A percentile compares a stretch with the other conserved stretches of the same genome.
These are phyloP conservation scores for Candida glucosophila DNA, from an alignment of 1,139 yeast species.

Conservation along the genomic window DNA sequence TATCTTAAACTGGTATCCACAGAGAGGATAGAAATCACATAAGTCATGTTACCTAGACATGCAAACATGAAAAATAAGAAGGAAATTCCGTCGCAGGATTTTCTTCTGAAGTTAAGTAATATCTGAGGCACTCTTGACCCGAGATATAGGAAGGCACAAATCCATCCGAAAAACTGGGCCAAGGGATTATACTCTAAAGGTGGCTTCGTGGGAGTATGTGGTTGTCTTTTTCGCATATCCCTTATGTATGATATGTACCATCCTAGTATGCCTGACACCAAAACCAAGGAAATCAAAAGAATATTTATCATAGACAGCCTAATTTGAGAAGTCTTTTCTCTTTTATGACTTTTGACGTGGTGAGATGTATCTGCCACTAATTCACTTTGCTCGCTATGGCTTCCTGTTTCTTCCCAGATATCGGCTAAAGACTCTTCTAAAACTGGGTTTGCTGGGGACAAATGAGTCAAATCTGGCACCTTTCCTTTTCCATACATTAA, in stretches of 20 bases:
- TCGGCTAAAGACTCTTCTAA: conserved; percentile 57
- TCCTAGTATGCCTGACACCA: conserved; percentile 74
- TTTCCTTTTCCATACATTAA: conserved; percentile 57
- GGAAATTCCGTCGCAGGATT: conserved; percentile 88
- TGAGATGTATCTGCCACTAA: conserved; percentile 7
- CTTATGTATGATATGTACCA: conserved; percentile 64
- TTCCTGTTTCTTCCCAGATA: conserved; percentile 53
- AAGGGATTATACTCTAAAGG: conserved; percentile 54
- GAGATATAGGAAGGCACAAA: conserved; percentile 76
- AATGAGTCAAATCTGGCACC: conserved; percentile 59
- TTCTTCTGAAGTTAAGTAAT: conserved; percentile 68
- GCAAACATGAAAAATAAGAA: conserved; percentile 90
- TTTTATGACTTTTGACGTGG: conserved; percentile 2
- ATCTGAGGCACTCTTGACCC: conserved; percentile 92
- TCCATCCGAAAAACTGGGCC: conserved; percentile 88
- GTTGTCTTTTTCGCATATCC: conserved; percentile 16
- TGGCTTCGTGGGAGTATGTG: conserved; percentile 16
- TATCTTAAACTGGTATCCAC: conserved; percentile 67
- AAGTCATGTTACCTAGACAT: conserved; percentile 84
- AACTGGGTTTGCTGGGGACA: conserved; percentile 86
- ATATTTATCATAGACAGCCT: conserved; percentile 38
- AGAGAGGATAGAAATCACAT: conserved; percentile 73
- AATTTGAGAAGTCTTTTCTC: conserved; percentile 8
- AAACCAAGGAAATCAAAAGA: conserved; percentile 60
- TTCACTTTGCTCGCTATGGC: conserved; percentile 23